Evolutionary conservation across 1,284 basidiomycete genomes (phyloP).

Genomic region (Wallemia mellicola): DNA sequence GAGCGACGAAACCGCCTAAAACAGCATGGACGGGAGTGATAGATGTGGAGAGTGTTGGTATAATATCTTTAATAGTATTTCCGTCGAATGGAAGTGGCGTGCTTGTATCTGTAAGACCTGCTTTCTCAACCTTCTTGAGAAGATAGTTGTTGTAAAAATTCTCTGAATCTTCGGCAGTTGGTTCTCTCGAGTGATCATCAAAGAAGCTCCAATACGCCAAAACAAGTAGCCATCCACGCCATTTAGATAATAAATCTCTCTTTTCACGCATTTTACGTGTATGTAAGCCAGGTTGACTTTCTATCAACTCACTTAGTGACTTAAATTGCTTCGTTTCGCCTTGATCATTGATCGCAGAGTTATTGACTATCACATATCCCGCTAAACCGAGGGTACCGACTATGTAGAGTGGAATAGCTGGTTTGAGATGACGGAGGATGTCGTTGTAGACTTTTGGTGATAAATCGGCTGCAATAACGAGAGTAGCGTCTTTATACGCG

Average conservation of each 20-base stretch:
- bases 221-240: not conserved
- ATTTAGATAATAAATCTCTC: not conserved
- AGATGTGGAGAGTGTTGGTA: not conserved
- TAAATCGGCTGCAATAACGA: not conserved
- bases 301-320: not conserved
- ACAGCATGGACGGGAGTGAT: not conserved
- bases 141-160: not conserved
- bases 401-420: not conserved
- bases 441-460: not conserved
- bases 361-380: not conserved
- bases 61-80: not conserved
- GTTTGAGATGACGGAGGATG: not conserved
- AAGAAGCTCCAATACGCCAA: not conserved
- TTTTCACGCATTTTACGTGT: not conserved
- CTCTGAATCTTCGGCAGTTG: not conserved
- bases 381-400: not conserved
- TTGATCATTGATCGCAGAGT: not conserved
- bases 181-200: not conserved
- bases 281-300: not conserved
- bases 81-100: not conserved
- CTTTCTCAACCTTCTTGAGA: not conserved
- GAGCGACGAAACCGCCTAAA: not conserved
- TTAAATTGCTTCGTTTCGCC: not conserved
- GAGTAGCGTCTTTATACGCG: not conserved
- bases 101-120: not conserved